Percentiles rank a stretch among this genome's conserved stretches.
phyloP scores from a whole-genome alignment of 2,329 filamentous ascomycete genomes.

The Epichloe glyceriae region DNA sequence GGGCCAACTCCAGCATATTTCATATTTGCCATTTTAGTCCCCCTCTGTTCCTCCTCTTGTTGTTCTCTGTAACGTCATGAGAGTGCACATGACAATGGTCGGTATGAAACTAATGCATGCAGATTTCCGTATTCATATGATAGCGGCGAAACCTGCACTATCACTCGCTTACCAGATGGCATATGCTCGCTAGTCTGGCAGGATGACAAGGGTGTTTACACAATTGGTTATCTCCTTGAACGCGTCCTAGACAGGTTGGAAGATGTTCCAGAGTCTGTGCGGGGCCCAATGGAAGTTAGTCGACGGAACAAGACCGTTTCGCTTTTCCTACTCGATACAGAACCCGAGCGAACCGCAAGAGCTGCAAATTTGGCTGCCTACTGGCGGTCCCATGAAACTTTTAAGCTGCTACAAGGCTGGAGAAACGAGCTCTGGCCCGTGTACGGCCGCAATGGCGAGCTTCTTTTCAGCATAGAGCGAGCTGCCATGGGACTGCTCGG shows the following conservation, averaged over 20 bases:
- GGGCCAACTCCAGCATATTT: not conserved
- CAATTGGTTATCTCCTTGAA: constrained; percentile 49
- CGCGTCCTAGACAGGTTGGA: constrained; percentile 36
- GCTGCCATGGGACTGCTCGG: constrained; percentile 62
- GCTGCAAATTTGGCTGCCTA: constrained; percentile 23
- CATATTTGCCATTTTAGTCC: not conserved
- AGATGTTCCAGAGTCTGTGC: constrained; percentile 33
- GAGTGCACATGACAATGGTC: not conserved
- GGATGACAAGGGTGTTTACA: constrained; percentile 47
- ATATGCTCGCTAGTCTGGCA: constrained; percentile 56
- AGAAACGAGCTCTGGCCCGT: constrained; percentile 70
- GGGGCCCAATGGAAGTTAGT: constrained; percentile 50
- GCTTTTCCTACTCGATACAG: constrained; percentile 45
- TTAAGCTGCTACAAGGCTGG: constrained; percentile 67
- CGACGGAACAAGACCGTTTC: constrained; percentile 46
- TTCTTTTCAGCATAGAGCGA: constrained; percentile 68
- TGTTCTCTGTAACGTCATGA: not conserved
- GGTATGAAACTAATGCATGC: not conserved
- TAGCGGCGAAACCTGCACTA: constrained; percentile 45
- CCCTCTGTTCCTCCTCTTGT: not conserved
- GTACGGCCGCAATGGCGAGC: constrained; percentile 48
- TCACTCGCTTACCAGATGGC: constrained; percentile 41
- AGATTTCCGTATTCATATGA: constrained; percentile 70
- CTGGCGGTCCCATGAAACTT: constrained; percentile 58
- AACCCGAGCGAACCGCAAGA: constrained; percentile 22